Percentiles rank a stretch among this genome's conserved stretches.
These are phyloP conservation scores for Cytospora leucostoma DNA, from an alignment of 2,329 filamentous ascomycete species.

Conservation along the genomic window DNA sequence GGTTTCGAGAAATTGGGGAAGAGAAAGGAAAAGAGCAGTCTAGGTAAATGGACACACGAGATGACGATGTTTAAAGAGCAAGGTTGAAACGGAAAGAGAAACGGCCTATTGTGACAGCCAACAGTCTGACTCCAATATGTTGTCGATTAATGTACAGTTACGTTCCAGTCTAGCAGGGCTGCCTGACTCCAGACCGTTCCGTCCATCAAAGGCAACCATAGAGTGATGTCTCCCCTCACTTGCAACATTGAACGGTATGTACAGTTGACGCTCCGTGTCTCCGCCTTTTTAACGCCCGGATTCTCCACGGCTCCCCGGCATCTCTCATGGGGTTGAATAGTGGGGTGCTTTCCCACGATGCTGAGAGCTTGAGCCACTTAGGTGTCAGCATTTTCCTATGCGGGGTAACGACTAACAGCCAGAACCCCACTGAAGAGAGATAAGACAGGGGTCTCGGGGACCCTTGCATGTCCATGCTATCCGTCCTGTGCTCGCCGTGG, in stretches of 20 bases:
- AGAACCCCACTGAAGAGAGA: neutral
- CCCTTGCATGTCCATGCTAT: neutral
- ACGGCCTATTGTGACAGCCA: neutral
- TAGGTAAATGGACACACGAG: neutral
- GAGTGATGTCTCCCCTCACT: neutral
- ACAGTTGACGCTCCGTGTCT: neutral
- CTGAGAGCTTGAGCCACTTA: neutral
- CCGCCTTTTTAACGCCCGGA: neutral
- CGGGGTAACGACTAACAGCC: neutral
- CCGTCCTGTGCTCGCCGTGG: too few species aligned
- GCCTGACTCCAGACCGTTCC: too few species aligned
- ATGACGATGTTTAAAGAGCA: slow-evolving; percentile 1
- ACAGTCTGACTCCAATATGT: neutral
- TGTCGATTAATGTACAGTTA: neutral
- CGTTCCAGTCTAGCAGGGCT: too few species aligned
- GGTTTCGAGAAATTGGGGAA: slow-evolving; percentile 42
- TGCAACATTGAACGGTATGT: neutral
- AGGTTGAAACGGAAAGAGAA: neutral
- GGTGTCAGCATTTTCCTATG: neutral
- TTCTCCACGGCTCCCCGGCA: neutral
- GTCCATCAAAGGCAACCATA: too few species aligned
- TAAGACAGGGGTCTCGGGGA: neutral
- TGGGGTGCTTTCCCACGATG: neutral
- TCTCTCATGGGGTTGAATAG: neutral
- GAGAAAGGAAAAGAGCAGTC: slow-evolving; percentile 52